Conservation (phyloP, 169 alveolate genomes). For the Amoebophrya sp. region DNA sequence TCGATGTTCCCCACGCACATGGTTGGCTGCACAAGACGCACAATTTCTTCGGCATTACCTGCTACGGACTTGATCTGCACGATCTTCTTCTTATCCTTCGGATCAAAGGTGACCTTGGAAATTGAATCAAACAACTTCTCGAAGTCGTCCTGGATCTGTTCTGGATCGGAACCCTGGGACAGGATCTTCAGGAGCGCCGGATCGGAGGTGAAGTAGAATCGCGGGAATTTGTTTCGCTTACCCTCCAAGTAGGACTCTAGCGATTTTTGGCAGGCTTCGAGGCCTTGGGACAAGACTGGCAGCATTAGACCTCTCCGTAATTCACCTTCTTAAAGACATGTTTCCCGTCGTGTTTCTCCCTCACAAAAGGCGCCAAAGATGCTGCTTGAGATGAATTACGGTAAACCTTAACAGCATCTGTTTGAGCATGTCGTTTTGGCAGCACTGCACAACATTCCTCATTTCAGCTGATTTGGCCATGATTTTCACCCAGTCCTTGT, state of each 20-base stretch:
- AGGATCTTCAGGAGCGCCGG: constrained; percentile 86
- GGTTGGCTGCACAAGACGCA: neutral
- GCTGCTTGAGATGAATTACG: too few species aligned
- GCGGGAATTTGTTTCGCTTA: constrained; percentile 93
- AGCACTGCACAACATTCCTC: constrained; percentile 81
- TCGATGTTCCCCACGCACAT: constrained; percentile 86
- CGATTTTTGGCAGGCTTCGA: constrained; percentile 88
- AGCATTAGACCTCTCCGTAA: too few species aligned
- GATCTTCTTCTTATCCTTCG: neutral
- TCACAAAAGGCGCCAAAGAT: too few species aligned
- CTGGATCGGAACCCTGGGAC: constrained; percentile 89
- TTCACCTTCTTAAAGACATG: too few species aligned
- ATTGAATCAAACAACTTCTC: constrained; percentile 91
- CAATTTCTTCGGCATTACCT: neutral
- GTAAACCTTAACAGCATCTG: too few species aligned
- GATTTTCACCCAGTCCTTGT: constrained; percentile 54
- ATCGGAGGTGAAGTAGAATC: constrained; percentile 92
- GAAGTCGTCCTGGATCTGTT: constrained; percentile 82
- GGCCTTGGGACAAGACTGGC: constrained; percentile 79
- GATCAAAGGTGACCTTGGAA: constrained; percentile 44
- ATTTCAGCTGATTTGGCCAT: constrained; percentile 83
- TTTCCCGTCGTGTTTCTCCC: too few species aligned
- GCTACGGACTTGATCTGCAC: neutral
- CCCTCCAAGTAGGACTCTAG: constrained; percentile 89
- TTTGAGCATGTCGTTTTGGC: constrained; percentile 87